Evolutionary conservation across 805 yeast genomes (phyloP), one percentile per base, ranked within the genome.

Genomic region (Saccharomyces paradoxus): DNA sequence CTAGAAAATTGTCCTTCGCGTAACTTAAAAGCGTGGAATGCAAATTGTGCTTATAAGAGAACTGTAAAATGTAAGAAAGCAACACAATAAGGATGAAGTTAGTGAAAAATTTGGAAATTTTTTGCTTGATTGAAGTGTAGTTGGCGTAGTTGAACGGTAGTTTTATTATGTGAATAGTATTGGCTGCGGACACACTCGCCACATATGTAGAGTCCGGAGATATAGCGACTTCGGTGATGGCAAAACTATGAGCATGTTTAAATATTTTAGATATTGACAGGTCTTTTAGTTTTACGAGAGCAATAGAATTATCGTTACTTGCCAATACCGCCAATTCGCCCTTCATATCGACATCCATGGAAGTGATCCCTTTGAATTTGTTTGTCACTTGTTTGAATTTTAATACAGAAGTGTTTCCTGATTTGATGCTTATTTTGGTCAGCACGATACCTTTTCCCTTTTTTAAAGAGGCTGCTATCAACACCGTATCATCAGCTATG

Each of bases 181-280:
- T 85, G 2, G 95, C 87, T 1, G 92, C 96, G 41, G 92, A 84
- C 0, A 82, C 85, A 26, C 89, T 79, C 1, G 88, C 92, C 52
- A 89, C 70, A 54, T 76, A 77, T 48, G 78, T 72, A 8, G 91
- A 89, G 64, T 81, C 77, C 12, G 86, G 83, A 4, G 89, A 84
- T 55, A 88, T 82, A 3, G 81, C 73, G 7, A 88, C 81, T 49
- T 80, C 77, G 0, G 96, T 89, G 50, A 89, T 82, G 29, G 96
- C 91, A 70, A 89, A 88, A 14, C 78, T 73, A 67, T 89, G 97
- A 53, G 87, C 82, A 58, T 86, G 81, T 47, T 77, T 77, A 54
- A 81, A 72, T 17, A 76, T 71, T 54, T 77, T 81, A 44, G 82
- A 62, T 13, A 77, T 69, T 49, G 77, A 75, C 56, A 89, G 77